A percentile compares a stretch with the other conserved stretches of the same genome.
Evolutionary conservation across 164 flowering plant species (phyloP).

Genomic region (Warburgia ugandensis): DNA sequence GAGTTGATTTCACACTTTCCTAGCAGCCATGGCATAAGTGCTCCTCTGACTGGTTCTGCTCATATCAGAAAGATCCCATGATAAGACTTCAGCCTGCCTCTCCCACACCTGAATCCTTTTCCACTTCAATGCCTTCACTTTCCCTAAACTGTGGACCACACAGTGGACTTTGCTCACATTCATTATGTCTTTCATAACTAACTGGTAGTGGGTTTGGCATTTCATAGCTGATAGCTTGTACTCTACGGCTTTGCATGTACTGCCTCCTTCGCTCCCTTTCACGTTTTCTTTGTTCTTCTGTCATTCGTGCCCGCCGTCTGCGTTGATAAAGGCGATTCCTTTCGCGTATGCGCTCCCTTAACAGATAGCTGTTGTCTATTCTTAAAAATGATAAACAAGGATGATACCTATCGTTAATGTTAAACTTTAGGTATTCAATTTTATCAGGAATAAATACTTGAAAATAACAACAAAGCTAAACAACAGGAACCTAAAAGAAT

Average conservation of each 20-base stretch:
- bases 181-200: conserved; percentile 9
- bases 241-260: conserved; percentile 24
- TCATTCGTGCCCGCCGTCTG: conserved; percentile 22
- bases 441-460: neutral
- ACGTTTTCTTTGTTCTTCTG: conserved; percentile 24
- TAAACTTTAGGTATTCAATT: too few relatives aligned
- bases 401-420: neutral
- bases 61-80: too few relatives aligned
- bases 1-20: too few relatives aligned
- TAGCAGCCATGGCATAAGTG: too few relatives aligned
- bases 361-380: conserved; percentile 12
- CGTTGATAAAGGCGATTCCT: conserved; percentile 21
- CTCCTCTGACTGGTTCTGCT: too few relatives aligned
- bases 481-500: neutral
- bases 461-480: neutral
- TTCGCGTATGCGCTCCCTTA: conserved; percentile 21
- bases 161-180: conserved; percentile 14
- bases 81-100: too few relatives aligned
- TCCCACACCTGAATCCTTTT: conserved; percentile 12
- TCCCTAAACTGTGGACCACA: conserved; percentile 18
- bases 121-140: conserved; percentile 12
- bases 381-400: neutral
- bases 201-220: conserved; percentile 9
- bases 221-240: conserved; percentile 16
- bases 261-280: conserved; percentile 24